These are phyloP conservation scores for Fusarium guadeloupense DNA, from an alignment of 2,329 filamentous ascomycete genomes.

Conservation along the genomic window DNA sequence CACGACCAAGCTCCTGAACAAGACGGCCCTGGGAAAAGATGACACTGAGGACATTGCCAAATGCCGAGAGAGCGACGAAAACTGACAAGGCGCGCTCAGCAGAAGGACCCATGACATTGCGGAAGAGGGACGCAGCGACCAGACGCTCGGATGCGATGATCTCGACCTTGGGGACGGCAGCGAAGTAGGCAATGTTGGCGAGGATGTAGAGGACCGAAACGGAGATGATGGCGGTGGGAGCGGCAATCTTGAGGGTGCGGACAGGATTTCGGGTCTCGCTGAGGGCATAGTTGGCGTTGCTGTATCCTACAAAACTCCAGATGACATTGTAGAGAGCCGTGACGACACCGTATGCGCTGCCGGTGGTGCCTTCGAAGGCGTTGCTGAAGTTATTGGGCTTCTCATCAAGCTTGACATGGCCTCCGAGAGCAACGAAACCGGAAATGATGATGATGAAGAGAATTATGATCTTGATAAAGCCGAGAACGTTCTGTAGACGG, in stretches of 20 bases:
- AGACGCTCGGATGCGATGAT: conserved; percentile 62
- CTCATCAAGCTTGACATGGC: conserved; percentile 65
- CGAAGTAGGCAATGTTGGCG: conserved; percentile 74
- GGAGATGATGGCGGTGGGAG: conserved; percentile 65
- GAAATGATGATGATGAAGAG: conserved; percentile 71
- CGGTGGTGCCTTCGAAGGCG: conserved; percentile 72
- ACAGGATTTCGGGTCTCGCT: conserved; percentile 73
- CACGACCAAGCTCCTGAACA: conserved; percentile 72
- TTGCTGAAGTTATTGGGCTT: conserved; percentile 71
- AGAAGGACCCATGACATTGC: conserved; percentile 61
- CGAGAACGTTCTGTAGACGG: conserved; percentile 72
- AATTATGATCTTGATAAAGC: conserved; percentile 72
- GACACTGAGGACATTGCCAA: conserved; percentile 73
- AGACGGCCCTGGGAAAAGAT: conserved; percentile 75
- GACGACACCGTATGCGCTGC: conserved; percentile 72
- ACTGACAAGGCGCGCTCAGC: conserved; percentile 70
- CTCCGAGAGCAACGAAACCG: conserved; percentile 69
- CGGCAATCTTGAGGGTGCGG: conserved; percentile 71
- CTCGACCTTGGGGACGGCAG: conserved; percentile 62
- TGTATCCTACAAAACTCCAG: conserved; percentile 75
- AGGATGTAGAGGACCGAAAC: conserved; percentile 72
- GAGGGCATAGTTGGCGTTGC: conserved; percentile 73
- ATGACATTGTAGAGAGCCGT: conserved; percentile 77
- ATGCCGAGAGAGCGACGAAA: conserved; percentile 73
- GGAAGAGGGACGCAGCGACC: conserved; percentile 64